Evolutionary conservation across 108 stramenopile species (phyloP), one percentile per base, ranked within the genome.

Genomic region (Parmales sp.): DNA sequence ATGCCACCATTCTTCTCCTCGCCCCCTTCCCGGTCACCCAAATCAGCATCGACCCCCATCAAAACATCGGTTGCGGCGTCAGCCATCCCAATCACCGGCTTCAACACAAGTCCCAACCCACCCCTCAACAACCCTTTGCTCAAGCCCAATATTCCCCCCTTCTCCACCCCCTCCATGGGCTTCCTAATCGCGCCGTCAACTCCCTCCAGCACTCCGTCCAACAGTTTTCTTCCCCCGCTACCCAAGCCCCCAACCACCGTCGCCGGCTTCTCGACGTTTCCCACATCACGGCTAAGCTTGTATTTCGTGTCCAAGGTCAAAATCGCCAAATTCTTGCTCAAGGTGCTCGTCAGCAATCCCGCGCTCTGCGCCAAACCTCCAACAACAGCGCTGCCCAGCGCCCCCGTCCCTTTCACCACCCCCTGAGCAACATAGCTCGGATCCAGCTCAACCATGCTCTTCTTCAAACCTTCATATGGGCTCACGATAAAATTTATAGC

Each of bases 11-110:
- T 39, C 3, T 73, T 63, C 0, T 22, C 60, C 46, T 63, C 45
- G 39, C 36, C 64, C 39, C 0, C 9, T 38, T 54, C 54, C 22
- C 37, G 39, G n/a, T 41, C 70, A 8, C 77, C 80, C 34, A 88
- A 84, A 22, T 85, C 73, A 38, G 78, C 83, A 71, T 88, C 82
- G 22, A 86, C 86, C 37, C 94, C 94, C 67, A 87, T 86, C 77
- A 95, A 82, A 5, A 92, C 86, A 66, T 95, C 94, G 18, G 88
- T 87, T 3, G 88, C 85, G 1, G 88, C 90, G 68, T 95, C 94
- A 7, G 88, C 81, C 19, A 91, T 69, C n/a, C 94, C 94, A 65
- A 95, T 91, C 8, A 93, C 83, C 6, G 94, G 94, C 74, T 95
- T 95, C 20, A 93, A 89, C 63, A 95, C 72, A 45, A 95, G 49